A percentile compares a stretch with the other conserved stretches of the same genome.
phyloP scores from a whole-genome alignment of 441 rosid species.

The Eutrema salsugineum region DNA sequence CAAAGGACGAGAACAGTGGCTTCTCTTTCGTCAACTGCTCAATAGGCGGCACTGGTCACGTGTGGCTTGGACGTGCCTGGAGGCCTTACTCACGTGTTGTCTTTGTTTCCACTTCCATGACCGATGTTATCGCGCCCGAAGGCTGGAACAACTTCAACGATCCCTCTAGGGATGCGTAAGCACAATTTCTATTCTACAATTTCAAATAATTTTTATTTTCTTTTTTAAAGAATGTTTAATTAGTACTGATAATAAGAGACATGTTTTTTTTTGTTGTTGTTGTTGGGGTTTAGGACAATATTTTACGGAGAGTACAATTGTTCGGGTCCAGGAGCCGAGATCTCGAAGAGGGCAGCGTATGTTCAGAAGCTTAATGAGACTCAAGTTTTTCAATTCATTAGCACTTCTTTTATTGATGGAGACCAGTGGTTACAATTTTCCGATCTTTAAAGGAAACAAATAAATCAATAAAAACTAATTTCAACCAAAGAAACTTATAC shows the following conservation, averaged over 20 bases:
- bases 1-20: slow-evolving; percentile 74
- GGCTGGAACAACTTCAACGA: slow-evolving; percentile 93
- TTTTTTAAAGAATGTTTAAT: not conserved
- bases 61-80: slow-evolving; percentile 94
- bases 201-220: not conserved
- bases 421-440: slow-evolving; percentile 69
- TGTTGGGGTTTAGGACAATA: slow-evolving; percentile 43
- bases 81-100: slow-evolving; percentile 76
- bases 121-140: slow-evolving; percentile 74
- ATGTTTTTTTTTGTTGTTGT: not conserved
- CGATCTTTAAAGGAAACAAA: not conserved
- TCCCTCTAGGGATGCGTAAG: slow-evolving; percentile 71
- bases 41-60: slow-evolving; percentile 72
- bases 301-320: slow-evolving; percentile 82
- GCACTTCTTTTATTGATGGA: slow-evolving; percentile 58
- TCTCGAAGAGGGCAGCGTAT: slow-evolving; percentile 51
- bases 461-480: not conserved
- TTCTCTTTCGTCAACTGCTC: slow-evolving; percentile 58
- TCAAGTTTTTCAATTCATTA: slow-evolving; percentile 51
- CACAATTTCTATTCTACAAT: not conserved
- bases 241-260: not conserved
- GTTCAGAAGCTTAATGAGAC: slow-evolving; percentile 70
- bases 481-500: not conserved
- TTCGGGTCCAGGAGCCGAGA: slow-evolving; percentile 64
- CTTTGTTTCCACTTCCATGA: slow-evolving; percentile 54